phyloP scores from a whole-genome alignment of 176 grass and related monocot species.

The Triticum aestivum region IWGSC_CS_RefSeq_v2.1 NC_057814.1:533273049-533273548 shows the following conservation, averaged over 20 bases:
- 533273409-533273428: slow-evolving; percentile 73
- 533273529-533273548: neutral
- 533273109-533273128: slow-evolving; percentile 65
- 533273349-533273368: neutral
- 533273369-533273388: neutral
- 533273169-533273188: slow-evolving; percentile 81
- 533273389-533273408: slow-evolving; percentile 59
- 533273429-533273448: slow-evolving; percentile 76
- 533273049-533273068: neutral
- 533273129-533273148: slow-evolving; percentile 87
- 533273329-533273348: neutral
- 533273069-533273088: neutral
- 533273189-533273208: slow-evolving; percentile 70
- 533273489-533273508: slow-evolving; percentile 38
- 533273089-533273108: neutral
- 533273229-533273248: slow-evolving; percentile 64
- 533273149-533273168: slow-evolving; percentile 87
- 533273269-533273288: slow-evolving; percentile 74
- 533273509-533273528: slow-evolving; percentile 41
- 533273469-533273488: slow-evolving; percentile 37
- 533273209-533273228: slow-evolving; percentile 92
- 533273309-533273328: slow-evolving; percentile 18
- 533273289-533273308: slow-evolving; percentile 87
- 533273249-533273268: slow-evolving; percentile 69
- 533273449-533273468: slow-evolving; percentile 47